Evolutionary conservation across 495 filamentous ascomycete species (phyloP), one percentile per base, ranked within the genome.

Genomic region (Penicillium tannophilum): DNA sequence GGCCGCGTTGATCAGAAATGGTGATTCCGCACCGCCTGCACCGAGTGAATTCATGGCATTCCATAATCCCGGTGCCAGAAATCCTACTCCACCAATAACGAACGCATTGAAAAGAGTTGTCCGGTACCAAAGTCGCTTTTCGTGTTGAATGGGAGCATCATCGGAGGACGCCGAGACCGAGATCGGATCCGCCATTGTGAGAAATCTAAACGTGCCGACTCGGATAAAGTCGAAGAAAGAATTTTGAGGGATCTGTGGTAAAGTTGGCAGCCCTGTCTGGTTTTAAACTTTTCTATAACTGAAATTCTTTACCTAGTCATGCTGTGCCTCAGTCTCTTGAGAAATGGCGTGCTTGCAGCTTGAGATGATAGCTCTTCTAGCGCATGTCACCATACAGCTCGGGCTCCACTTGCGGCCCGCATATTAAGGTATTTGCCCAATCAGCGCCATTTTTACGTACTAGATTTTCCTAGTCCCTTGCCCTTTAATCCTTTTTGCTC

Each of bases 21-120:
- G 86, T 26, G 65, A 76, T 59, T 82, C 76, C 14, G 77, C 77
- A 30, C 86, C 86, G 42, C 86, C 86, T 16, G 85, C 86, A 26
- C 86, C 86, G n/a, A 88, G 75, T 0, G 82, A 83, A 63, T 86
- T 88, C 82, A 88, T 88, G 16, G 86, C 86, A 61, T 80, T 80
- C 68, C 67, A 75, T 31, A 77, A 44, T 11, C 74, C 74, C 0
- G 72, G 74, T 7, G 72, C 72, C 19, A 74, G 53, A 52, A 77
- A 77, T 26, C 72, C 72, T 1, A 76, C 69, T 14, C 60, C 69
- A 12, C 74, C 74, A 44, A 76, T 74, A 20, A 75, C 52, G 33
- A 63, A 74, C 26, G 83, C 83, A 74, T 87, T 85, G 70, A 79
- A 87, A 43, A 86, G 80, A 0, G 84, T 82, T 4, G 79, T 80